Evolutionary conservation across 2,329 filamentous ascomycete species (phyloP), one percentile per base, ranked within the genome.

Genomic region (Lecanicillium sp.): DNA sequence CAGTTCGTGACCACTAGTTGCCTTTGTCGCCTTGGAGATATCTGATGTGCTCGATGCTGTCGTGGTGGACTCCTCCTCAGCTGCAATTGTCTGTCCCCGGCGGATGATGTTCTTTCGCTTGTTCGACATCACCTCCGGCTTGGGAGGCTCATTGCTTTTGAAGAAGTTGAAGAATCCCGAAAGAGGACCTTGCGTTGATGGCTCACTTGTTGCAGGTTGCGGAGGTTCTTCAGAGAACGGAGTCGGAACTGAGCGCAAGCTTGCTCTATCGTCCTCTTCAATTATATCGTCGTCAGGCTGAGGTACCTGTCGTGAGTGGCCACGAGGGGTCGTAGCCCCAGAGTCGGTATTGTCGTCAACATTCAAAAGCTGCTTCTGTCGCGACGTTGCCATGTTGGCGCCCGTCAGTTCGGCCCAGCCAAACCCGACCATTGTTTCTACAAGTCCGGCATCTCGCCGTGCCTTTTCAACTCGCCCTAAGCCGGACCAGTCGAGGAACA

Each of bases 401-500:
- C 79, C 79, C 0, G 87, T 96, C 41, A 98, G 65, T 60, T 98
- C 92, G 8, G 87, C 86, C 85, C 89, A 96, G 3, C 92, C 90
- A 72, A 90, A 96, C 40, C 86, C 87, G 20, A 92, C 87, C 46
- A 97, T 80, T 0, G 89, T 95, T 38, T 94, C 89, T 28, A 98
- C 86, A 19, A 97, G 68, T 1, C 90, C 90, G 44, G 89, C 94
- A 57, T 94, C 90, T 57, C 92, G 71, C 17, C 90, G 77, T 10
- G 92, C 90, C 61, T 98, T 98, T 49, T 97, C 88, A 2, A 98
- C 92, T 29, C 87, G 82, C 5, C 84, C 90, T 4, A 98, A 68
- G 0, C 92, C 92, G 61, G 89, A 84, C 92, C 92, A 98, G 57
- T 98, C 92, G 2, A 98, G 68, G 54, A 98, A 98, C 5, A 98